Evolutionary conservation across 108 stramenopile genomes (phyloP).

Genomic region (Cyclotella choctawhatcheeana): DNA sequence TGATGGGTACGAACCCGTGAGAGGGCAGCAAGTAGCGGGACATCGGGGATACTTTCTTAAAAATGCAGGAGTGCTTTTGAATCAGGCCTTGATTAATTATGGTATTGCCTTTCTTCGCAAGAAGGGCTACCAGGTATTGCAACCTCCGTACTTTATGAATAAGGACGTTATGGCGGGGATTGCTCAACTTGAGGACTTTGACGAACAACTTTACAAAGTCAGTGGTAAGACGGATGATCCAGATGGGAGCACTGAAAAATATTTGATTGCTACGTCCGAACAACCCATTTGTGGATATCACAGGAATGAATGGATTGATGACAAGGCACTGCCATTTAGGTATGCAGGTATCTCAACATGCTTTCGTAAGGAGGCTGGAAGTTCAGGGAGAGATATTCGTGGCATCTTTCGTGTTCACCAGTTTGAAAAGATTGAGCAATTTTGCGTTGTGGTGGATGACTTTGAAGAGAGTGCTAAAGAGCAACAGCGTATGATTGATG

Average conservation of each 20-base stretch:
- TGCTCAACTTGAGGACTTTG: constrained; percentile 99
- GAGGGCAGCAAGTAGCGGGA: constrained; percentile 95
- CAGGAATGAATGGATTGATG: constrained; percentile 95
- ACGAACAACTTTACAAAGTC: constrained; percentile 99
- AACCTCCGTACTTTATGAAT: constrained; percentile 99
- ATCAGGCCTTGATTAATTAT: constrained; percentile 99
- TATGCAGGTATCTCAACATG: constrained; percentile 99
- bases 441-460: constrained; percentile 95
- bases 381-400: constrained; percentile 97
- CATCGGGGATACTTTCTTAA: constrained; percentile 99
- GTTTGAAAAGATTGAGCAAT: constrained; percentile 99
- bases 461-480: constrained; percentile 89
- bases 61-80: constrained; percentile 96
- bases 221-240: constrained; percentile 94
- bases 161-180: constrained; percentile 99
- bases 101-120: constrained; percentile 93
- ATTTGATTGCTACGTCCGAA: constrained; percentile 99
- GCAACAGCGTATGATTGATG: constrained; percentile 89
- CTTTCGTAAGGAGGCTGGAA: constrained; percentile 99
- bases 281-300: constrained; percentile 99
- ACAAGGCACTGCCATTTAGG: constrained; percentile 75
- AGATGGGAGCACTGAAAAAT: constrained; percentile 90
- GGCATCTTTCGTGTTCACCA: constrained; percentile 99
- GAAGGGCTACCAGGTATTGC: constrained; percentile 92
- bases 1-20: constrained; percentile 97